Evolutionary conservation across 352 stramenopile genomes (phyloP).

Genomic region (Phytophthora macrochlamydospora): DNA sequence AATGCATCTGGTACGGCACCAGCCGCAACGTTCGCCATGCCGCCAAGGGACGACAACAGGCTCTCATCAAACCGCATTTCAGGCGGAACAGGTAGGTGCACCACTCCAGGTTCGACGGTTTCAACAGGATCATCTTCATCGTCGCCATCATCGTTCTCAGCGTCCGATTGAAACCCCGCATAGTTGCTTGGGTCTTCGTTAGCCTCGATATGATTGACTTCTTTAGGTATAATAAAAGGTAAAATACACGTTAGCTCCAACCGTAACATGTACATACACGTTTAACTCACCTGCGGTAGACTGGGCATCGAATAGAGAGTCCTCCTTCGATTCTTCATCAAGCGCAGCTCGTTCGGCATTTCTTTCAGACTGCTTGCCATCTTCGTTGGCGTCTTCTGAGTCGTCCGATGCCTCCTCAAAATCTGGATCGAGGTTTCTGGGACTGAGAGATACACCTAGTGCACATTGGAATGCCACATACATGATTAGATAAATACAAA

Average conservation of each 20-base stretch:
- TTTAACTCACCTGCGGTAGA: neutral
- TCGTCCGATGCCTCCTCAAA: neutral
- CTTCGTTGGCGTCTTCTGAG: neutral
- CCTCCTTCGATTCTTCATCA: neutral
- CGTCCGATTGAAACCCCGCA: constrained; percentile 9
- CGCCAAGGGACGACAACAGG: neutral
- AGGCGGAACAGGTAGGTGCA: neutral
- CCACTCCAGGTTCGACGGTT: too few species aligned
- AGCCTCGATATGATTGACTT: neutral
- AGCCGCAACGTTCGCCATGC: neutral
- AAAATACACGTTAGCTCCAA: neutral
- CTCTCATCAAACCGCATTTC: constrained; percentile 7
- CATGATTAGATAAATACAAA: neutral
- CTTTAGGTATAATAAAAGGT: neutral
- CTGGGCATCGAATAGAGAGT: neutral
- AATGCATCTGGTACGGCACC: neutral
- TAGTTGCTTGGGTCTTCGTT: constrained; percentile 1
- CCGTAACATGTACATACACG: neutral
- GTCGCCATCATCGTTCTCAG: constrained; percentile 9
- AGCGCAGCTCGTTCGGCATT: neutral
- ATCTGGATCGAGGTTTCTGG: constrained; percentile 2
- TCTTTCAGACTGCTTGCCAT: neutral
- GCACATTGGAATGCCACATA: neutral
- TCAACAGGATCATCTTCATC: neutral
- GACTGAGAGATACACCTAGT: neutral